Conservation (phyloP, 208 protist genomes). For the Acanthamoeba castellanii region DNA sequence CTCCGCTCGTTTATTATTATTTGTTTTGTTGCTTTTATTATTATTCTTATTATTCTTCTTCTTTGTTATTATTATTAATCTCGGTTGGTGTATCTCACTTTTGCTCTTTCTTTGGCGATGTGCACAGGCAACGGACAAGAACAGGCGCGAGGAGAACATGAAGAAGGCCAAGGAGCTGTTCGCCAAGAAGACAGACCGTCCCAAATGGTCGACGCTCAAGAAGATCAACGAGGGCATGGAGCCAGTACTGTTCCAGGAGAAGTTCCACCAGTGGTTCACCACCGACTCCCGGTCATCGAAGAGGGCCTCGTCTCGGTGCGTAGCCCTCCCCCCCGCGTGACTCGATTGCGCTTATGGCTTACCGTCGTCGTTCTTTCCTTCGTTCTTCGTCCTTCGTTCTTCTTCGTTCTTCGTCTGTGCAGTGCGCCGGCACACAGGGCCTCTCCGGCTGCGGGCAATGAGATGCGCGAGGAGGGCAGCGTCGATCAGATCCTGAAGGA, state of each 20-base stretch:
- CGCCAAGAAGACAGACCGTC: constrained; percentile 32
- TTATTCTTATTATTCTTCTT: too few species aligned
- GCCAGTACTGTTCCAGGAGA: constrained; percentile 65
- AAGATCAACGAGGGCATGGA: constrained; percentile 66
- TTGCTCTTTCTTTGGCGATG: not conserved
- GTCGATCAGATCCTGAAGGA: constrained; percentile 41
- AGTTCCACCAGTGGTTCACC: constrained; percentile 55
- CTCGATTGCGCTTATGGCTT: not conserved
- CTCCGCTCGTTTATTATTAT: not conserved
- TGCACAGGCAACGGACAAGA: not conserved
- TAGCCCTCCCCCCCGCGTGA: not conserved
- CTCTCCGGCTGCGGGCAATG: not conserved
- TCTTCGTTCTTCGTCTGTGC: not conserved
- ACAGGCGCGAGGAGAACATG: constrained; percentile 43
- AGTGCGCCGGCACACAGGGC: not conserved
- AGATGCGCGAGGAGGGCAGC: not conserved
- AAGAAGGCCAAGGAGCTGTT: constrained; percentile 61
- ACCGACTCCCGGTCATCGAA: not conserved
- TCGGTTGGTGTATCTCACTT: too few species aligned
- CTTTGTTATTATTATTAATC: too few species aligned
- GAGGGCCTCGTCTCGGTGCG: not conserved
- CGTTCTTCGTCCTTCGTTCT: not conserved
- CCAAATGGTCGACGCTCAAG: constrained; percentile 54
- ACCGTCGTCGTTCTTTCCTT: not conserved
- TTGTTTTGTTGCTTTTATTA: not conserved